phyloP scores from a whole-genome alignment of 2,329 filamentous ascomycete species.

The Penicillium sclerotigenum region DNA sequence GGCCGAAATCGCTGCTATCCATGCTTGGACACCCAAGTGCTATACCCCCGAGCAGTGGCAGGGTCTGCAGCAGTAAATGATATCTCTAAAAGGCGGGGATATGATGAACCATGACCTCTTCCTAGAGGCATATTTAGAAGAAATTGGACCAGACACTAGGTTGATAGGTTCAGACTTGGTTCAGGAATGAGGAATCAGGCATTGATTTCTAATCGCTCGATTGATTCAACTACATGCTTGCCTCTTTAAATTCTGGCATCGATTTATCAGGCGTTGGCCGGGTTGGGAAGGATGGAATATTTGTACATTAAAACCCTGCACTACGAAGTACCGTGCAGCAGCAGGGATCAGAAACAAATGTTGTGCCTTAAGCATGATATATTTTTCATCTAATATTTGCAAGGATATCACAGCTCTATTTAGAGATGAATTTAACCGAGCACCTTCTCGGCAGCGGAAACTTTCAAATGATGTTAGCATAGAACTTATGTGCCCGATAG shows the following conservation, averaged over 20 bases:
- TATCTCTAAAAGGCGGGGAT: not conserved
- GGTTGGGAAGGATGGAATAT: constrained; percentile 4
- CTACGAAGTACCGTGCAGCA: not conserved
- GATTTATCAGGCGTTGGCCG: constrained; percentile 9
- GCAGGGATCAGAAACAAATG: not conserved
- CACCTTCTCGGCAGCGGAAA: constrained; percentile 51
- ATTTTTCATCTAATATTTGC: constrained; percentile 2
- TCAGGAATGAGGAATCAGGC: not conserved
- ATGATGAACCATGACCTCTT: not conserved
- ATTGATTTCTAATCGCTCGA: not conserved
- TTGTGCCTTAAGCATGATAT: not conserved
- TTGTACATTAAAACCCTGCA: constrained; percentile 8
- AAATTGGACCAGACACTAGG: not conserved
- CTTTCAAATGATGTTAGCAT: constrained; percentile 29
- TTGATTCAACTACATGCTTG: not conserved
- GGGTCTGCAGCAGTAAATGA: constrained; percentile 54
- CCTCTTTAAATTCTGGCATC: not conserved
- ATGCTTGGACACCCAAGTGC: constrained; percentile 93
- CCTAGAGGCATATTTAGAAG: not conserved
- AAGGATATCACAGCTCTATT: not conserved
- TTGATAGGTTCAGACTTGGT: not conserved
- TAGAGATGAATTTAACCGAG: constrained; percentile 34
- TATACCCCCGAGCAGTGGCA: constrained; percentile 89
- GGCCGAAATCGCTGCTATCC: constrained; percentile 83
- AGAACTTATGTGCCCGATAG: not conserved